phyloP scores from a whole-genome alignment of 495 filamentous ascomycete species.

The Xylaria castorea region DNA sequence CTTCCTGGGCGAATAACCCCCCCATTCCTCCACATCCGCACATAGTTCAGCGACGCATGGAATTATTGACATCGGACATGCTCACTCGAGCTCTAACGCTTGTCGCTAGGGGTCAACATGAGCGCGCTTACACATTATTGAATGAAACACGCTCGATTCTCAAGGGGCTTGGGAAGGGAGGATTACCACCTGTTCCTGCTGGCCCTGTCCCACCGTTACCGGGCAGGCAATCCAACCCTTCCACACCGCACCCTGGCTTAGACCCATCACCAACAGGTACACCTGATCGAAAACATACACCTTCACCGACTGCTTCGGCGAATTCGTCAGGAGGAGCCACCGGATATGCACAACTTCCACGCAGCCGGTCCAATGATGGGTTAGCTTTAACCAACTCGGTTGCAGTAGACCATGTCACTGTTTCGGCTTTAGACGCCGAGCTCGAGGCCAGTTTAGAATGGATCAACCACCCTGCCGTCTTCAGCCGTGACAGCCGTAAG shows the following conservation, averaged over 20 bases:
- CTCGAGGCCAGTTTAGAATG: constrained; percentile 95
- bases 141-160: constrained; percentile 94
- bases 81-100: constrained; percentile 89
- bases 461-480: constrained; percentile 97
- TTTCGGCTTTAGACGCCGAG: constrained; percentile 88
- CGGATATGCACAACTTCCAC: constrained; percentile 39
- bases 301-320: constrained; percentile 57
- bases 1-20: constrained; percentile 69
- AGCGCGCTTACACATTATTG: constrained; percentile 88
- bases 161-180: constrained; percentile 93
- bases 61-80: constrained; percentile 98
- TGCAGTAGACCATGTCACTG: constrained; percentile 78
- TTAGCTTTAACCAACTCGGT: constrained; percentile 63
- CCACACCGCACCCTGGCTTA: constrained; percentile 53
- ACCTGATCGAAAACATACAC: constrained; percentile 57
- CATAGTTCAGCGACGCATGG: constrained; percentile 97
- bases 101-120: constrained; percentile 88
- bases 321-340: constrained; percentile 44
- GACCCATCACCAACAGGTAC: constrained; percentile 56
- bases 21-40: constrained; percentile 95
- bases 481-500: constrained; percentile 93
- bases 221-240: constrained; percentile 52
- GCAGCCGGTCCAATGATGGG: constrained; percentile 52
- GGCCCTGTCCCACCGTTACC: constrained; percentile 51
- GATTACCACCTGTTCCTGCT: constrained; percentile 86